Base-by-base conservation (phyloP, 2,329 filamentous ascomycete species). In the Talaromyces rugulosus region DNA sequence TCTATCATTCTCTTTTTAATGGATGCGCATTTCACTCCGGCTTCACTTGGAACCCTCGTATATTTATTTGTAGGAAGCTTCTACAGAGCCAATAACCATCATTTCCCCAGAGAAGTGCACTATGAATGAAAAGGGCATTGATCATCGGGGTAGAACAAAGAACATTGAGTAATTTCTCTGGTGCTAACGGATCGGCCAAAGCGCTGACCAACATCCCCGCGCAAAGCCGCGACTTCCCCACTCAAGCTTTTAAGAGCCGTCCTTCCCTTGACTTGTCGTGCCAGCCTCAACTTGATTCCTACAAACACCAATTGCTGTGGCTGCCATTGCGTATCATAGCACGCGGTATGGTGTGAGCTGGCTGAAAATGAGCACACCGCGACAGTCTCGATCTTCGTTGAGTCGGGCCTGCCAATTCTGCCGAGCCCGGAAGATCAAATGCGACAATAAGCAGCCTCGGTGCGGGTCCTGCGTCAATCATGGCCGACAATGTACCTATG, bases 361-460 rank as follows among this genome's bases (percentile, higher is more conserved):
- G 44, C 18, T n/a, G 5, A 28, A 14, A 51, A 51, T 51, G 44
- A 51, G 44, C 12, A 23, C 44, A 5, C 8, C 18, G 27, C 44
- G 44, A 51, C 44, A 28, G 44, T 16, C 44, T 23, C 44, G 27
- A 51, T 28, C 44, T 28, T 51, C 44, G 5, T 51, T 56, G 28
- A 34, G 30, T 52, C 64, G 67, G 63, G 69, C 72, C 9, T 76
- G 74, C 62, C 72, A 76, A 60, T 69, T 75, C 50, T 76, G 74
- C 64, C 74, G 74, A 55, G 63, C 63, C 23, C 64, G 71, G 44
- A 75, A 71, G 61, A 75, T 75, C 47, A 74, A 72, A 64, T 75
- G 74, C 67, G 72, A 75, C 62, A 69, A 68, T 63, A 62, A 68
- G 59, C 72, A 71, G 53, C 74, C 74, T 62, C 70, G 68, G 42